phyloP scores from a whole-genome alignment of 2,329 filamentous ascomycete genomes.

The Cadophora sp. region DNA sequence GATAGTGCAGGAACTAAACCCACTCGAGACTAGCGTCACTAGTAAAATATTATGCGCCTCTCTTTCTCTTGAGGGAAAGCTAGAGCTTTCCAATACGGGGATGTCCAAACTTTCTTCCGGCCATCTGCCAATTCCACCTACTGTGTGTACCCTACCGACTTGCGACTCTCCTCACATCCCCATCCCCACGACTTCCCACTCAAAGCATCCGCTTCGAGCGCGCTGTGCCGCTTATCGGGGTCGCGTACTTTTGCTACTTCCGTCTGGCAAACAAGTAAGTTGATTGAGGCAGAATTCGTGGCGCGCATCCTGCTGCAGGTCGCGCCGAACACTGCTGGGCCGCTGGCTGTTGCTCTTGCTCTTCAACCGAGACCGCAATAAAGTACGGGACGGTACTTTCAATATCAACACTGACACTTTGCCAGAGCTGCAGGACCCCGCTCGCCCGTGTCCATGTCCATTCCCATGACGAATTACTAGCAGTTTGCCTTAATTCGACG shows the following conservation, averaged over 20 bases:
- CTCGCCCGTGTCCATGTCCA: slow-evolving; percentile 23
- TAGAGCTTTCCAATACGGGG: not conserved
- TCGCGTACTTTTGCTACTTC: slow-evolving; percentile 29
- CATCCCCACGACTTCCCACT: not conserved
- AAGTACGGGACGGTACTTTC: slow-evolving; percentile 25
- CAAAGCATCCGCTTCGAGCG: slow-evolving; percentile 12
- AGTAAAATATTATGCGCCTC: not conserved
- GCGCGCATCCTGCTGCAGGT: slow-evolving; percentile 24
- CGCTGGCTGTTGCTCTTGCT: slow-evolving; percentile 24
- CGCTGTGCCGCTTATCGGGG: slow-evolving; percentile 18
- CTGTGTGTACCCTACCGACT: no score
- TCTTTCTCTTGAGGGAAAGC: not conserved
- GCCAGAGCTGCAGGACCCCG: slow-evolving; percentile 27
- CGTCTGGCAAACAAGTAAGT: slow-evolving; percentile 32
- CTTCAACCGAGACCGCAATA: slow-evolving; percentile 13
- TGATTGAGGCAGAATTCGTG: slow-evolving; percentile 36
- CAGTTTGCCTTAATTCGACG: slow-evolving; percentile 35
- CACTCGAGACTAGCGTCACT: not conserved
- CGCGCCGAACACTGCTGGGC: slow-evolving; percentile 15
- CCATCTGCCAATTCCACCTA: slow-evolving; percentile 3
- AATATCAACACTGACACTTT: slow-evolving; percentile 37
- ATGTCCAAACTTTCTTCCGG: slow-evolving; percentile 5
- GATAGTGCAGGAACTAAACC: not conserved
- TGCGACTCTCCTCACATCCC: not conserved
- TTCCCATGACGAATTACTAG: slow-evolving; percentile 32